These are phyloP conservation scores for Tephrocybe sp. DNA, from an alignment of 768 basidiomycete genomes.

Conservation along the genomic window DNA sequence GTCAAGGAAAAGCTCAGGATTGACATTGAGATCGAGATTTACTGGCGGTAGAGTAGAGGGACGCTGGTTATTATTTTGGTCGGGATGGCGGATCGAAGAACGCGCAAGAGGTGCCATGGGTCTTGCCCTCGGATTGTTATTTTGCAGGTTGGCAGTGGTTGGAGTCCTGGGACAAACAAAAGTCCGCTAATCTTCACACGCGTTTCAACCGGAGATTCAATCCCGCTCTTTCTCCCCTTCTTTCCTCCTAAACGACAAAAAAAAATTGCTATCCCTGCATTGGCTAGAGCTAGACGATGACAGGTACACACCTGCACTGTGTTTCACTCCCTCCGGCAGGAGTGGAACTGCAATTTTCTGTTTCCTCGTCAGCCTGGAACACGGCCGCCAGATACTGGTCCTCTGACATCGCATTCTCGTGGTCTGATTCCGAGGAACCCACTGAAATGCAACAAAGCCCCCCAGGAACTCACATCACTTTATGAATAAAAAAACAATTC, in stretches of 20 bases:
- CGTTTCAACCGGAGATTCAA: slow-evolving; percentile 23
- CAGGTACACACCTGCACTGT: neutral
- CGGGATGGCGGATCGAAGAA: slow-evolving; percentile 50
- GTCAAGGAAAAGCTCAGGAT: slow-evolving; percentile 69
- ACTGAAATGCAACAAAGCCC: no score
- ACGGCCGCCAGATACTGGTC: neutral
- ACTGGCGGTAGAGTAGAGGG: slow-evolving; percentile 26
- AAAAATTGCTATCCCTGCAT: neutral
- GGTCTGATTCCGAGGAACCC: neutral
- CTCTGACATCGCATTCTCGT: neutral
- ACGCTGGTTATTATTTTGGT: slow-evolving; percentile 37
- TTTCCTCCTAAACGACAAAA: neutral
- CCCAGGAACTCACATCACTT: neutral
- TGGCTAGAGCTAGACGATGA: no score
- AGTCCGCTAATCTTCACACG: slow-evolving; percentile 21
- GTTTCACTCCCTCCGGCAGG: no score
- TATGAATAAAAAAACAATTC: neutral
- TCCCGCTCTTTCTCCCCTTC: neutral
- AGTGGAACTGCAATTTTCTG: no score
- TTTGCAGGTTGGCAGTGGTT: slow-evolving; percentile 41
- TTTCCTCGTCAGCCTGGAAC: neutral
- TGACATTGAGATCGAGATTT: slow-evolving; percentile 35
- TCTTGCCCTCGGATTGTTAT: slow-evolving; percentile 45
- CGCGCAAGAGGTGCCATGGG: slow-evolving; percentile 87
- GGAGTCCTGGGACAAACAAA: slow-evolving; percentile 40